A percentile compares a stretch with the other conserved stretches of the same genome.
phyloP scores from a whole-genome alignment of 768 basidiomycete species.

The Hericium erinaceus region DNA sequence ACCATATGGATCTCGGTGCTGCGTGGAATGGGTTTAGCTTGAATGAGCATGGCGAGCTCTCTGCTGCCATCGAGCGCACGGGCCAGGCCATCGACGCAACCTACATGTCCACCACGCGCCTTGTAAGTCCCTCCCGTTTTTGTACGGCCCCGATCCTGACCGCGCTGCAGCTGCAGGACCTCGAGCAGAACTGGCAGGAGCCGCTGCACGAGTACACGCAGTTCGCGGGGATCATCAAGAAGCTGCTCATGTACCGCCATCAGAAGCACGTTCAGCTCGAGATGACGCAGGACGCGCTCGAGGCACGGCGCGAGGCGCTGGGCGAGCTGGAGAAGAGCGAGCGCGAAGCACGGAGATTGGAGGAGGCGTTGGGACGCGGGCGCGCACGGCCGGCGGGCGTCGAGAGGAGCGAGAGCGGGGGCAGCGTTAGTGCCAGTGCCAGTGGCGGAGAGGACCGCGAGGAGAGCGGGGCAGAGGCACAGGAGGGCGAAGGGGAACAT shows the following conservation, averaged over 20 bases:
- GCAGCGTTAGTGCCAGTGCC: neutral
- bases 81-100: constrained; percentile 94
- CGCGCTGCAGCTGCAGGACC: constrained; percentile 67
- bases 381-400: constrained; percentile 8
- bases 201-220: constrained; percentile 94
- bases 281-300: constrained; percentile 88
- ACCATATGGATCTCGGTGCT: constrained; percentile 86
- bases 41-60: constrained; percentile 66
- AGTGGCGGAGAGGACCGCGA: constrained; percentile 5
- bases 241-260: constrained; percentile 87
- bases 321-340: constrained; percentile 92
- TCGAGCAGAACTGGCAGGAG: constrained; percentile 93
- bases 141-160: neutral
- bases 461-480: constrained; percentile 4
- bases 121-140: constrained; percentile 41
- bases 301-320: constrained; percentile 72
- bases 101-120: constrained; percentile 83
- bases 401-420: neutral
- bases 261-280: constrained; percentile 98
- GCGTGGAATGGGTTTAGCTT: constrained; percentile 89
- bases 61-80: constrained; percentile 89
- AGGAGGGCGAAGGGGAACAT: constrained; percentile 11
- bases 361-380: constrained; percentile 72
- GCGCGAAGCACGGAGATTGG: constrained; percentile 78
- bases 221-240: constrained; percentile 92